Evolutionary conservation across 768 basidiomycete species (phyloP), one percentile per base, ranked within the genome.

Genomic region (Tremella yokohamensis): DNA sequence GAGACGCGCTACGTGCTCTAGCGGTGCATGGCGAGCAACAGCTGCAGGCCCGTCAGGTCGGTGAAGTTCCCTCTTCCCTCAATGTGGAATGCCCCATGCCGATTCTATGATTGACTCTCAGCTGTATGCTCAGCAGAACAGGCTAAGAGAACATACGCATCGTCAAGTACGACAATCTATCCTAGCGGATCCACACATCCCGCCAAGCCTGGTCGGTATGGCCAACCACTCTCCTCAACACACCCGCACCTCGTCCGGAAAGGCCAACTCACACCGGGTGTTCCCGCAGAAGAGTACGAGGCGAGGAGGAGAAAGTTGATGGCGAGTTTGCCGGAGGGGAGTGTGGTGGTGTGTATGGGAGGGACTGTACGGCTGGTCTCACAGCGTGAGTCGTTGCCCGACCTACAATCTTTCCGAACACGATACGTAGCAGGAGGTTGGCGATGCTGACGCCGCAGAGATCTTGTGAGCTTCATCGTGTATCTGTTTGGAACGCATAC

Each of bases 241-340:
- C 92, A 96, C 73, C 87, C 90, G 0, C 89, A 94, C 76, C 83
- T 96, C 20, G 83, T 90, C 40, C 70, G 78, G 54, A 76, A 80
- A 0, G 79, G 83, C 57, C 89, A 96, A 58, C 78, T 90, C 24
- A 94, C 90, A 0, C 87, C 89, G 1, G 91, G 91, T 25, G 89
- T 97, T 59, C 79, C 85, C 0, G 78, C 79, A 12, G 78, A 81
- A 22, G 93, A 98, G 60, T 96, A 92, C 76, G 87, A 90, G 57
- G 72, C 69, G 13, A 79, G 93, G 54, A 78, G 93, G 56, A 79
- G 76, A 61, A 81, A 75, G 16, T 79, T 98, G 34, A 87, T 98
- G 84, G 81, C 86, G 24, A 75, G 77, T 25, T 79, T 98, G 12
- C 89, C 88, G 0, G 84, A 85, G 15, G 82, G 84, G 47, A 85